Conservation (phyloP, 345 rosid genomes). For the Moricandia moricandioides region DNA sequence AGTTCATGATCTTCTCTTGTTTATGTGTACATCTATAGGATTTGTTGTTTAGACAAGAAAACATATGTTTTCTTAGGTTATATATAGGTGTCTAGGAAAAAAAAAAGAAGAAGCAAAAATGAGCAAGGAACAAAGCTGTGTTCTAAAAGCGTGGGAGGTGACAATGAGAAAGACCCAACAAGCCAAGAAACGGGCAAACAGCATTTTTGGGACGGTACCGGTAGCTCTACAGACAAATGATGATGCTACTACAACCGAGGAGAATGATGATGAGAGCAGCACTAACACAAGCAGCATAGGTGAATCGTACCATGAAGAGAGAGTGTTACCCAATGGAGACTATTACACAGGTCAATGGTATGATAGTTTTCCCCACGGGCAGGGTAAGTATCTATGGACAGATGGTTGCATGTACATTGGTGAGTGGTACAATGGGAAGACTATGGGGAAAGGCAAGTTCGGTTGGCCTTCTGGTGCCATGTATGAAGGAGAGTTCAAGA, state of each 20-base stretch:
- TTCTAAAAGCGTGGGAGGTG: slow-evolving; percentile 90
- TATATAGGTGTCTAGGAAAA: slow-evolving; percentile 21
- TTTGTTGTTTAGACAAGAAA: slow-evolving; percentile 14
- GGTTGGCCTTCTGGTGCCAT: slow-evolving; percentile 90
- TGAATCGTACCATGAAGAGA: slow-evolving; percentile 60
- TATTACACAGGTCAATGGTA: slow-evolving; percentile 84
- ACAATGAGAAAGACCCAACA: slow-evolving; percentile 88
- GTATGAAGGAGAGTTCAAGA: slow-evolving; percentile 88
- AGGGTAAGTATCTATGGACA: slow-evolving; percentile 86
- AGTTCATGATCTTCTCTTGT: slow-evolving; percentile 23
- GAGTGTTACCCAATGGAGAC: slow-evolving; percentile 77
- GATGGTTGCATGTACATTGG: slow-evolving; percentile 92
- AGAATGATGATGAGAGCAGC: slow-evolving; percentile 35
- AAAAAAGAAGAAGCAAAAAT: slow-evolving; percentile 26
- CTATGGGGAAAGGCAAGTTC: slow-evolving; percentile 78
- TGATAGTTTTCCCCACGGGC: slow-evolving; percentile 78
- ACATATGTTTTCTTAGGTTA: slow-evolving; percentile 15
- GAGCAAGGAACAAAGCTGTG: slow-evolving; percentile 72
- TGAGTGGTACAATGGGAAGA: slow-evolving; percentile 81
- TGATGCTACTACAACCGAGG: slow-evolving; percentile 37
- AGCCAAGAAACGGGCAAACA: slow-evolving; percentile 84
- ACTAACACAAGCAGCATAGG: slow-evolving; percentile 21
- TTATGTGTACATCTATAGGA: slow-evolving; percentile 27
- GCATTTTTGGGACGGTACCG: slow-evolving; percentile 68
- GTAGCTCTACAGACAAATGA: slow-evolving; percentile 58